Percentiles rank a stretch among this genome's conserved stretches.
Evolutionary conservation across 495 filamentous ascomycete species (phyloP).

Genomic region (Pseudotulostoma volvatum): DNA sequence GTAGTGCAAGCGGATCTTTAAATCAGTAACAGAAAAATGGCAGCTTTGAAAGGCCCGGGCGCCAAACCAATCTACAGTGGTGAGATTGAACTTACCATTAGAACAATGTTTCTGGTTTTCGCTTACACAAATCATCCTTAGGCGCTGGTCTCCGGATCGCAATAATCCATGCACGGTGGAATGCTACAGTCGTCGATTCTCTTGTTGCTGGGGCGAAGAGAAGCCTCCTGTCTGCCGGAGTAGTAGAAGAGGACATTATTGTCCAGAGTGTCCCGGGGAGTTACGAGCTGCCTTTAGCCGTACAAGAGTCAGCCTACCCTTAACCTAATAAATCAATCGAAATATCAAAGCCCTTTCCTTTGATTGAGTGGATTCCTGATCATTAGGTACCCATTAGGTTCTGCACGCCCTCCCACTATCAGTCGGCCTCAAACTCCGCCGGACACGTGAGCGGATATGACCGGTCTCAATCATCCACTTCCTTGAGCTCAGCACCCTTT

Average conservation of each 20-base stretch:
- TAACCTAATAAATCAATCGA: too few relatives aligned
- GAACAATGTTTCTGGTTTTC: constrained; percentile 18
- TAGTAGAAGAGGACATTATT: constrained; percentile 74
- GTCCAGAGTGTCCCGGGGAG: constrained; percentile 80
- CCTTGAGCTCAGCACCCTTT: constrained; percentile 52
- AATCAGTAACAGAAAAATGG: constrained; percentile 18
- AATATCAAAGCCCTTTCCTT: too few relatives aligned
- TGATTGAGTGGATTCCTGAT: too few relatives aligned
- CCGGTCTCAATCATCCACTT: too few relatives aligned
- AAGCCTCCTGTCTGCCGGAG: constrained; percentile 49
- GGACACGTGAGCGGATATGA: too few relatives aligned
- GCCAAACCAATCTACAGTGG: constrained; percentile 34
- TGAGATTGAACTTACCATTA: constrained; percentile 11
- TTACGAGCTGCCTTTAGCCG: constrained; percentile 82
- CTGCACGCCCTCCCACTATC: constrained; percentile 74
- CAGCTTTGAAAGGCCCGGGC: constrained; percentile 44
- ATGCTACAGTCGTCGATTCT: constrained; percentile 57
- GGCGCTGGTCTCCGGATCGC: constrained; percentile 77
- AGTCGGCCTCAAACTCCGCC: constrained; percentile 42
- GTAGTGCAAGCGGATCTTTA: too few relatives aligned
- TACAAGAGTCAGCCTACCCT: constrained; percentile 45
- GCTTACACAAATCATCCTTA: constrained; percentile 9
- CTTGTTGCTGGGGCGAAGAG: constrained; percentile 59
- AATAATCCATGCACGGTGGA: constrained; percentile 95
- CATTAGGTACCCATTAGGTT: constrained; percentile 41